Conservation (phyloP, 2,329 filamentous ascomycete genomes). For the Colletotrichum tanaceti region DNA sequence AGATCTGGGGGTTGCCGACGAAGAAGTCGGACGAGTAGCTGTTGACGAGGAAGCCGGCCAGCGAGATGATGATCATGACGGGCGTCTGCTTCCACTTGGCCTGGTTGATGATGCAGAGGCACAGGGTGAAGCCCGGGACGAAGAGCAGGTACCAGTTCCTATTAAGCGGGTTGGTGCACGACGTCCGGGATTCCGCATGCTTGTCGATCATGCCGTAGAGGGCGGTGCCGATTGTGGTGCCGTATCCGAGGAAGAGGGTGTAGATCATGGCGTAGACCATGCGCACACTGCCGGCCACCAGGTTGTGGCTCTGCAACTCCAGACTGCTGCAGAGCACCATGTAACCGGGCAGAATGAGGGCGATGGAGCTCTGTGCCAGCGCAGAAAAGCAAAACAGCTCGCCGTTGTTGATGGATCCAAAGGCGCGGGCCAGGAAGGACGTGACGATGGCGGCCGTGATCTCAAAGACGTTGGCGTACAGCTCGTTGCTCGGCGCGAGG, state of each 20-base stretch:
- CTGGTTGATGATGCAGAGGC: conserved; percentile 82
- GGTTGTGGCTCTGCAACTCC: conserved; percentile 73
- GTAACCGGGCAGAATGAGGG: conserved; percentile 75
- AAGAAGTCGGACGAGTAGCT: conserved; percentile 77
- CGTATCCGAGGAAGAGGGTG: conserved; percentile 74
- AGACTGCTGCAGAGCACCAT: conserved; percentile 66
- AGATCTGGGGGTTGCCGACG: conserved; percentile 76
- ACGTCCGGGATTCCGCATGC: conserved; percentile 56
- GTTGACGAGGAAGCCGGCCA: conserved; percentile 80
- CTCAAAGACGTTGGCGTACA: conserved; percentile 69
- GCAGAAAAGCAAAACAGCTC: conserved; percentile 77
- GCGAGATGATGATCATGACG: conserved; percentile 78
- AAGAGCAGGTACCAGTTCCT: conserved; percentile 67
- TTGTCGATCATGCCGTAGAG: conserved; percentile 68
- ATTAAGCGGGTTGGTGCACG: conserved; percentile 53
- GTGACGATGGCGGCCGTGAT: conserved; percentile 70
- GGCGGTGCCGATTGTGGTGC: conserved; percentile 71
- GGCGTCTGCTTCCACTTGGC: conserved; percentile 83
- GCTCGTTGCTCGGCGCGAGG: conserved; percentile 77
- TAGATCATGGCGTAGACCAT: conserved; percentile 79
- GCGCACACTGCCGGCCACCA: conserved; percentile 74
- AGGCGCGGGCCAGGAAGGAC: conserved; percentile 75
- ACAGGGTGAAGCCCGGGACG: conserved; percentile 75
- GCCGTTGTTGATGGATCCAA: conserved; percentile 72
- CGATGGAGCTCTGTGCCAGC: conserved; percentile 78